phyloP scores from a whole-genome alignment of 1,139 yeast species.

The Taphrina communis region DNA sequence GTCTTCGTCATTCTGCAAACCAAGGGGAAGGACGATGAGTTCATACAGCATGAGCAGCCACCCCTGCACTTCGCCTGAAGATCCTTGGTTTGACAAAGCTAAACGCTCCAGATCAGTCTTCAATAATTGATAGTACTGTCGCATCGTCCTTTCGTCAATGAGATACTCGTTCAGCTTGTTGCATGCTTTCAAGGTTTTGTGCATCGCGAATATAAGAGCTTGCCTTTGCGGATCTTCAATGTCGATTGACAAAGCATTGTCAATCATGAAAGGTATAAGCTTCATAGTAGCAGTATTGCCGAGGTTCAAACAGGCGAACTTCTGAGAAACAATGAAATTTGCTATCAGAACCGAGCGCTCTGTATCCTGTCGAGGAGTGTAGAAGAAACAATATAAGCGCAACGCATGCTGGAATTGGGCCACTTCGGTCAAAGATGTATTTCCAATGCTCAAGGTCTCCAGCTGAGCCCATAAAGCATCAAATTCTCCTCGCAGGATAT shows the following conservation, averaged over 20 bases:
- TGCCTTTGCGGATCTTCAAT: not conserved
- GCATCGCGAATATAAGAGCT: not conserved
- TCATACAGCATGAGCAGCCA: not conserved
- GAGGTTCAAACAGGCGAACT: not conserved
- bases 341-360: not conserved
- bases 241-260: not conserved
- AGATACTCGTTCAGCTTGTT: not conserved
- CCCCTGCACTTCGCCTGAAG: not conserved
- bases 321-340: not conserved
- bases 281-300: not conserved
- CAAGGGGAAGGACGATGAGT: not conserved
- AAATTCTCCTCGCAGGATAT: slow-evolving; percentile 22
- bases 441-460: not conserved
- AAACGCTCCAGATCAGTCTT: not conserved
- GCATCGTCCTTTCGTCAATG: not conserved
- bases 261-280: not conserved
- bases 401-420: not conserved
- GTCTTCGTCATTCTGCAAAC: not conserved
- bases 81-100: not conserved
- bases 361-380: not conserved
- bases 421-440: not conserved
- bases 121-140: not conserved
- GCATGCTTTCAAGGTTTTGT: not conserved
- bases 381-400: slow-evolving; percentile 15
- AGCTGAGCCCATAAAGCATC: not conserved